Base-by-base conservation (phyloP, 495 filamentous ascomycete genomes). In the Penicillium taxi region DNA sequence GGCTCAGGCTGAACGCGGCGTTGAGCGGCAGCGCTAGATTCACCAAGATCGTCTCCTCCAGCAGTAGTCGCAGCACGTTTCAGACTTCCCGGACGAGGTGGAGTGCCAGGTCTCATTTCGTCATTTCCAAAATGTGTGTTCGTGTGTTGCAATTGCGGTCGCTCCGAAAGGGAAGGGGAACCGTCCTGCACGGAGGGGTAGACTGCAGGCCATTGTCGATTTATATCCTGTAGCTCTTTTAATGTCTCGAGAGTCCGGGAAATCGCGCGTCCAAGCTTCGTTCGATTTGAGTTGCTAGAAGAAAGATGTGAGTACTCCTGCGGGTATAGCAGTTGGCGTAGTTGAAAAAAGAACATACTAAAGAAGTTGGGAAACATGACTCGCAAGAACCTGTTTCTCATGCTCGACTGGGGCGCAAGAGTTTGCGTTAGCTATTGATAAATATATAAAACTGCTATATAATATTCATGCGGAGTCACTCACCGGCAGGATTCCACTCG, bases 161-260 rank as follows among this genome's bases (percentile, higher is more conserved):
- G 61, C 8, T 67, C 53, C 8, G 61, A 41, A 8, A 60, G 51
- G 15, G 71, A 61, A 33, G 61, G 52, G 20, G 71, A 73, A 21
- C 72, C 54, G 32, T 72, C 75, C 52, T 86, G 80, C 9, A 94
- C 81, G 11, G 89, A 85, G 32, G 91, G 93, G 53, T 98, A 98
- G 50, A 89, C 84, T 23, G 88, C 88, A 4, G 91, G 93, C 91
- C 93, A 96, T 58, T 75, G 73, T 19, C 80, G 63, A 47, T 98
- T 98, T 73, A 81, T 89, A 48, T 84, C 77, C 60, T 94, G 87
- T 35, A 98, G 73, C 35, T 75, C 74, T 63, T 80, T 77, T 42
- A 86, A 53, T 1, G 83, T 81, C 26, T 96, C 89, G 35, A 95
- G 76, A 3, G 85, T 86, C 18, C 75, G 72, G 47, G 77, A 83